These are phyloP conservation scores for Albizia julibrissin DNA, from an alignment of 306 rosid species.

Conservation along the genomic window DNA sequence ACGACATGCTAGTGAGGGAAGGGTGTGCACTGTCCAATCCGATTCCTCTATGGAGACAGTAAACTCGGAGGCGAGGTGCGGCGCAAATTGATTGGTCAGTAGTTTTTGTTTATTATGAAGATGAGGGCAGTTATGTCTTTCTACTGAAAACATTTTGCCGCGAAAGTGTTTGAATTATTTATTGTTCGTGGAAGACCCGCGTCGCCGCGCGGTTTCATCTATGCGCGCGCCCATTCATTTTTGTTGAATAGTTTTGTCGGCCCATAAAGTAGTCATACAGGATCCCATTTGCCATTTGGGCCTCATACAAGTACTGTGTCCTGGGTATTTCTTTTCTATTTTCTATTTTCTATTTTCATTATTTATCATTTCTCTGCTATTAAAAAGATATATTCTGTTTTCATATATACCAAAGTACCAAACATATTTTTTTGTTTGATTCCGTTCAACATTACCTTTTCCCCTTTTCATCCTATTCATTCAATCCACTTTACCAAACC, in stretches of 20 bases:
- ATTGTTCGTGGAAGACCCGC: background rate
- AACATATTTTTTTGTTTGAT: background rate
- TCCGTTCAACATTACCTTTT: too few relatives aligned
- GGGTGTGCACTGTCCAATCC: background rate
- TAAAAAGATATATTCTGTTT: too few relatives aligned
- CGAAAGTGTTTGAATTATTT: background rate
- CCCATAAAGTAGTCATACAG: background rate
- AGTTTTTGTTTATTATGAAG: background rate
- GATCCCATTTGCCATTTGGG: background rate
- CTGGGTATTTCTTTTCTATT: too few relatives aligned
- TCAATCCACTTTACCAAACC: too few relatives aligned
- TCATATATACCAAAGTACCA: background rate
- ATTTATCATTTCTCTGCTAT: background rate
- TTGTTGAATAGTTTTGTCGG: background rate
- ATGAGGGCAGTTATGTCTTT: constrained; percentile 18
- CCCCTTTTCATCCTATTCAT: too few relatives aligned
- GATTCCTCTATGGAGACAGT: background rate
- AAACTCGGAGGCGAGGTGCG: background rate
- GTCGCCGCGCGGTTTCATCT: background rate
- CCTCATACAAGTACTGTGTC: background rate
- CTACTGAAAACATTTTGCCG: background rate
- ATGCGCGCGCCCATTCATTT: background rate
- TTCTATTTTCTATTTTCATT: too few relatives aligned
- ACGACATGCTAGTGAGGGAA: background rate
- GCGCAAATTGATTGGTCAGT: background rate